Percentiles rank a stretch among this genome's conserved stretches.
phyloP scores from a whole-genome alignment of 1,284 basidiomycete species.

The Anthracocystis walkeri region DNA sequence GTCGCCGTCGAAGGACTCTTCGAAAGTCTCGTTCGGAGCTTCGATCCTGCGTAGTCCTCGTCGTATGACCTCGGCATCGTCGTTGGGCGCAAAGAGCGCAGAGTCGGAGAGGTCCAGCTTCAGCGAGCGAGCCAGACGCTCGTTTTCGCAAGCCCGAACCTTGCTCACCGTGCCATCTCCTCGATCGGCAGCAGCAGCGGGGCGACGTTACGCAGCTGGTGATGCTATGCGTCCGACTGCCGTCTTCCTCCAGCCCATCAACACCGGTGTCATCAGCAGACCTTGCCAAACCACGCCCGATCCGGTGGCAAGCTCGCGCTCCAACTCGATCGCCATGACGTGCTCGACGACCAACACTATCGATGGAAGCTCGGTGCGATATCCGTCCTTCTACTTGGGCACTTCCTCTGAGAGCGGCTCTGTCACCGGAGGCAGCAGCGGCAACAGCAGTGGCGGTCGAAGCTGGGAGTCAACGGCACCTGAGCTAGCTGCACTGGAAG shows the following conservation, averaged over 20 bases:
- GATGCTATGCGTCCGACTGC: conserved; percentile 7
- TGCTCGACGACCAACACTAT: conserved; percentile 13
- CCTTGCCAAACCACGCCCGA: conserved; percentile 22
- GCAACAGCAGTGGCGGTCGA: conserved; percentile 17
- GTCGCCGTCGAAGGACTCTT: conserved; percentile 3
- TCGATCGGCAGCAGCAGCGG: conserved; percentile 1
- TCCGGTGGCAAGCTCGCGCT: conserved; percentile 8
- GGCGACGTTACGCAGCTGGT: conserved; percentile 8
- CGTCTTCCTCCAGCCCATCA: conserved; percentile 22
- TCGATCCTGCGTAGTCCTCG: conserved; percentile 14
- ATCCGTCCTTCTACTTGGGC: conserved; percentile 19
- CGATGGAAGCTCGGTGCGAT: conserved; percentile 9
- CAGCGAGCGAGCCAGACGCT: conserved; percentile 20
- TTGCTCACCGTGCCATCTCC: conserved; percentile 8
- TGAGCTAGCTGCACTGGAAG: conserved; percentile 26
- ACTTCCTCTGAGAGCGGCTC: conserved; percentile 17
- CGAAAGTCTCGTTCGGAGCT: background rate
- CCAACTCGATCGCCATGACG: conserved; percentile 12
- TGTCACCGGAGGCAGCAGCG: conserved; percentile 16
- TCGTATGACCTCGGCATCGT: conserved; percentile 16
- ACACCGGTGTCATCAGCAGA: conserved; percentile 16
- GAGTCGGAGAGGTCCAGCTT: conserved; percentile 12
- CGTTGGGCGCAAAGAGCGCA: conserved; percentile 6
- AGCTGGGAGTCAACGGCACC: conserved; percentile 20
- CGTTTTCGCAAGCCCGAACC: conserved; percentile 20